phyloP scores from a whole-genome alignment of 257 asterid genomes.

The Vinca minor region DNA sequence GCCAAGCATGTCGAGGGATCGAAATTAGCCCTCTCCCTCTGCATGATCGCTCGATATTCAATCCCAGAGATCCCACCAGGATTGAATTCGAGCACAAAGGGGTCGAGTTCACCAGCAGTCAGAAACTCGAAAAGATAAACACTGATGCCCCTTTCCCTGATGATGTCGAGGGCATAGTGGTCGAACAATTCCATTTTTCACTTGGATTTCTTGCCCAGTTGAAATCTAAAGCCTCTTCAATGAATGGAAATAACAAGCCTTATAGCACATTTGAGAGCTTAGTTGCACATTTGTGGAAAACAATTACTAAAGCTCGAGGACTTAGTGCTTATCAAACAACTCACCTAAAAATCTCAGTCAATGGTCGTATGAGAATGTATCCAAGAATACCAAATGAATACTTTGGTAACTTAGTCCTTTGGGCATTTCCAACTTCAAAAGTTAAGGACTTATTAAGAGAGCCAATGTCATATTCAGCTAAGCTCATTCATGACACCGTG shows the following conservation, averaged over 20 bases:
- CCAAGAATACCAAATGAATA: slow-evolving; percentile 58
- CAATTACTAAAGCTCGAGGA: slow-evolving; percentile 61
- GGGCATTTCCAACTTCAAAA: slow-evolving; percentile 60
- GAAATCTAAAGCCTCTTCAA: slow-evolving; percentile 50
- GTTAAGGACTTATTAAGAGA: slow-evolving; percentile 35
- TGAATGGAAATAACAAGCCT: slow-evolving; percentile 31
- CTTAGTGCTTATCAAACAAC: slow-evolving; percentile 44
- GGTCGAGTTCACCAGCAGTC: slow-evolving; percentile 38
- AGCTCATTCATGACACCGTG: slow-evolving; percentile 58
- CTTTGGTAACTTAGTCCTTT: slow-evolving; percentile 70
- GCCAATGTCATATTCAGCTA: slow-evolving; percentile 49
- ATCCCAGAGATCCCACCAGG: slow-evolving; percentile 44
- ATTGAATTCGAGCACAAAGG: slow-evolving; percentile 59
- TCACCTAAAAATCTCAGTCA: slow-evolving; percentile 54
- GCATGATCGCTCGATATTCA: slow-evolving; percentile 48
- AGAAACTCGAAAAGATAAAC: slow-evolving; percentile 23
- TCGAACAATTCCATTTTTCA: slow-evolving; percentile 51
- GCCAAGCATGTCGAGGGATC: slow-evolving; percentile 51
- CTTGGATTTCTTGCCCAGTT: slow-evolving; percentile 46
- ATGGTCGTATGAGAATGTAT: slow-evolving; percentile 57
- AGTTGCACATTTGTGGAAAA: slow-evolving; percentile 74
- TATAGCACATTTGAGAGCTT: slow-evolving; percentile 73
- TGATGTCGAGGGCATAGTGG: slow-evolving; percentile 38
- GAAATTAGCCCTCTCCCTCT: slow-evolving; percentile 39
- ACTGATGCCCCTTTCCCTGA: slow-evolving; percentile 33